Evolutionary conservation across 257 asterid species (phyloP).

Genomic region (Lycium ferocissimum): DNA sequence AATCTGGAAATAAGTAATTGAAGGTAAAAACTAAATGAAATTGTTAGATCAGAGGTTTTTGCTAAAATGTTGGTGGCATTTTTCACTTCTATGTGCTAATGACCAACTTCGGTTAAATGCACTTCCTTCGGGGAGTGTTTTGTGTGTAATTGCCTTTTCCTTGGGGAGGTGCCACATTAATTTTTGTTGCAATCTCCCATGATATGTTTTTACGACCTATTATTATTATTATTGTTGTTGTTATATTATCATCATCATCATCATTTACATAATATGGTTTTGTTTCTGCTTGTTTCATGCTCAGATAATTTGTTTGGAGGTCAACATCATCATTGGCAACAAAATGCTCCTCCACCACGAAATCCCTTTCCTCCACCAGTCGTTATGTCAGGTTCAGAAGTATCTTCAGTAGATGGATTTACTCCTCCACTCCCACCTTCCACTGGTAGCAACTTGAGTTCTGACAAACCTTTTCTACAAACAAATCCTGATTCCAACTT

Average conservation of each 20-base stretch:
- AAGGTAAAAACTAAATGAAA: slow-evolving; percentile 4
- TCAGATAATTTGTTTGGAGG: slow-evolving; percentile 50
- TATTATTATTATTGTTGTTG: no score
- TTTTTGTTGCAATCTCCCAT: not conserved
- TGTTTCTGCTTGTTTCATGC: slow-evolving; percentile 27
- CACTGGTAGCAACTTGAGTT: slow-evolving; percentile 50
- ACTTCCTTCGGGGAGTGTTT: not conserved
- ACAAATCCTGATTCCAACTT: slow-evolving; percentile 35
- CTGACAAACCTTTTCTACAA: slow-evolving; percentile 44
- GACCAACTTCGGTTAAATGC: not conserved
- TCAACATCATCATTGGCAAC: slow-evolving; percentile 48
- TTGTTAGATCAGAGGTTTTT: not conserved
- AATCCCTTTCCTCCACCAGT: slow-evolving; percentile 44
- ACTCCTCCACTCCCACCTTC: slow-evolving; percentile 48
- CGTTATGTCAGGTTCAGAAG: slow-evolving; percentile 41
- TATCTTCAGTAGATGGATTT: slow-evolving; percentile 49
- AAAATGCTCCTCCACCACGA: slow-evolving; percentile 43
- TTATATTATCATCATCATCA: no score
- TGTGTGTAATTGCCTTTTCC: not conserved
- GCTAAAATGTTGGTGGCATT: not conserved
- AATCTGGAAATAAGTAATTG: not conserved
- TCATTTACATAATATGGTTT: slow-evolving; percentile 3
- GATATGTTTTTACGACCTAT: not conserved
- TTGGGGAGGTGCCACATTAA: not conserved
- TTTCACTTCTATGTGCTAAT: not conserved